A percentile compares a stretch with the other conserved stretches of the same genome.
Conservation (phyloP, 768 basidiomycete species). For the Infundibulicybe gibba region DNA sequence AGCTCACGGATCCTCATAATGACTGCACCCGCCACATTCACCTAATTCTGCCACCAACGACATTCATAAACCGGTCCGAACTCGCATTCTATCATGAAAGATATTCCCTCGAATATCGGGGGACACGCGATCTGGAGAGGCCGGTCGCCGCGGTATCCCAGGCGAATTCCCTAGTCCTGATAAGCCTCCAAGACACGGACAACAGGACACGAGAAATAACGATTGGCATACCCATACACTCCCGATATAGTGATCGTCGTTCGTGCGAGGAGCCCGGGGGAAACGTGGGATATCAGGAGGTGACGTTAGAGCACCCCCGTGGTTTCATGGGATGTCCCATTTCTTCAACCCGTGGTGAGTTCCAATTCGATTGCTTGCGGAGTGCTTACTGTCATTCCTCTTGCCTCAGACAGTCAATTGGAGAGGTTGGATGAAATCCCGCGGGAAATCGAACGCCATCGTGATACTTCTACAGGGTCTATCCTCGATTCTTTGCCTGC, state of each 20-base stretch:
- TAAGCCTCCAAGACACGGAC: slow-evolving; percentile 14
- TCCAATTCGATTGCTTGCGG: background rate
- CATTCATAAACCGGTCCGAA: slow-evolving; percentile 49
- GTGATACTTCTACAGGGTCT: too few species aligned
- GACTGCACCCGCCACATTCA: slow-evolving; percentile 36
- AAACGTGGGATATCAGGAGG: slow-evolving; percentile 16
- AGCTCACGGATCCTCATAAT: background rate
- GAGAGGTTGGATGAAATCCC: background rate
- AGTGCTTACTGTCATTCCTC: slow-evolving; percentile 3
- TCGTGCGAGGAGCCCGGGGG: background rate
- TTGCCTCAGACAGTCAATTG: background rate
- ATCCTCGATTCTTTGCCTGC: too few species aligned
- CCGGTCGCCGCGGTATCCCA: slow-evolving; percentile 35
- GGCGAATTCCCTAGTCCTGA: slow-evolving; percentile 17
- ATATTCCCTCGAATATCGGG: slow-evolving; percentile 39
- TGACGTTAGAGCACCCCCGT: slow-evolving; percentile 30
- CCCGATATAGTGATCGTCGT: slow-evolving; percentile 37
- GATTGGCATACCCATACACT: slow-evolving; percentile 41
- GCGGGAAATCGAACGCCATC: too few species aligned
- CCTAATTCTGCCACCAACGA: slow-evolving; percentile 34
- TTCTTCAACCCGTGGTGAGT: background rate
- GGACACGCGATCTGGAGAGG: slow-evolving; percentile 40
- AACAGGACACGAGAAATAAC: slow-evolving; percentile 9
- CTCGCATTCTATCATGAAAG: slow-evolving; percentile 30
- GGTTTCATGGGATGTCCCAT: slow-evolving; percentile 34